phyloP scores from a whole-genome alignment of 805 yeast genomes.

The Candida tibetensis region DNA sequence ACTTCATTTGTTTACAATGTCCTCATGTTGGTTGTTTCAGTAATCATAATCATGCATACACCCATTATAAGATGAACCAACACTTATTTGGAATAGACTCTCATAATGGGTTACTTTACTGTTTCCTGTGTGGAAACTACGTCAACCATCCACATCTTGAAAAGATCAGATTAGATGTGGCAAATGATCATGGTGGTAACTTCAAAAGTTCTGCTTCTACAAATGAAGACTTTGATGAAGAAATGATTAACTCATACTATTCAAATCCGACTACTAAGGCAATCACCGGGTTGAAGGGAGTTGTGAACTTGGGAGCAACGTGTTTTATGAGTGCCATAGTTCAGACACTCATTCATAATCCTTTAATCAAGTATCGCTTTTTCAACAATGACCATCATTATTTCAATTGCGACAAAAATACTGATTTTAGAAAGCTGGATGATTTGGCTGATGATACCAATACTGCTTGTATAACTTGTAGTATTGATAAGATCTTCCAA shows the following conservation, averaged over 20 bases:
- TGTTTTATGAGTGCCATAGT: constrained; percentile 95
- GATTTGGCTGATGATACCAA: constrained; percentile 25
- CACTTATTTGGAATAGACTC: constrained; percentile 57
- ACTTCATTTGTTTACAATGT: constrained; percentile 70
- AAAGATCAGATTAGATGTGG: constrained; percentile 36
- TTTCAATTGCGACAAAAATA: constrained; percentile 45
- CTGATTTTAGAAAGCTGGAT: constrained; percentile 19
- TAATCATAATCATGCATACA: constrained; percentile 30
- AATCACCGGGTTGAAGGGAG: constrained; percentile 78
- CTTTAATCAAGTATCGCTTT: constrained; percentile 74
- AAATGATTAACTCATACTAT: constrained; percentile 13
- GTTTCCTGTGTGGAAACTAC: constrained; percentile 76
- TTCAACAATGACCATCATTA: constrained; percentile 66
- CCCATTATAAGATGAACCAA: constrained; percentile 31
- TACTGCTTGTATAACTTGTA: constrained; percentile 74
- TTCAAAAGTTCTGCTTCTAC: not conserved
- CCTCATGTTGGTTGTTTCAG: constrained; percentile 71
- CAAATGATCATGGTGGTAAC: not conserved
- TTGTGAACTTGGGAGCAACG: constrained; percentile 93
- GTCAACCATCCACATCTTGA: constrained; percentile 62
- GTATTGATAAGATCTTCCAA: constrained; percentile 73
- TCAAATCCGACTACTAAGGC: constrained; percentile 50
- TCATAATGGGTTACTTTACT: constrained; percentile 63
- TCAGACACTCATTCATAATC: constrained; percentile 88
- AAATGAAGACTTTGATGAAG: not conserved